Percentiles rank a stretch among this genome's conserved stretches.
Conservation (phyloP, 2,329 filamentous ascomycete genomes). For the Colletotrichum euphorbiae region DNA sequence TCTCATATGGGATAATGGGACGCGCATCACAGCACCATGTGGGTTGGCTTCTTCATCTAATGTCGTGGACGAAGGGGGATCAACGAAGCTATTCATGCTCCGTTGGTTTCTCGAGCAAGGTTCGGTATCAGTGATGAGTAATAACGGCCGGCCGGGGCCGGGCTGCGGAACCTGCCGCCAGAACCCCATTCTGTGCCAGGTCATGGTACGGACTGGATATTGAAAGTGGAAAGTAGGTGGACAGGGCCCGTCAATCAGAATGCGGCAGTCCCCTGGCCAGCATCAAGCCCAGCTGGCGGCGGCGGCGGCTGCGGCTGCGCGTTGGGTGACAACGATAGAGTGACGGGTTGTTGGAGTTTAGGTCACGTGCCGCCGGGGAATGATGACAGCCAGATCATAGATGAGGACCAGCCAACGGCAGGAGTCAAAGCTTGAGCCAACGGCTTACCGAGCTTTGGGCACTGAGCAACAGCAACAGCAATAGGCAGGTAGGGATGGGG, state of each 20-base stretch:
- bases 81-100: not conserved
- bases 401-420: not conserved
- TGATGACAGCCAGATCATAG: slow-evolving; percentile 10
- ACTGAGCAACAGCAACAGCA: too few relatives aligned
- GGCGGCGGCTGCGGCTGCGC: not conserved
- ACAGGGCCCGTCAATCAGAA: slow-evolving; percentile 30
- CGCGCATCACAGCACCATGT: not conserved
- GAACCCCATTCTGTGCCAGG: slow-evolving; percentile 14
- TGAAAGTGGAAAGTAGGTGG: slow-evolving; percentile 26
- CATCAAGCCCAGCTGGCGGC: slow-evolving; percentile 1
- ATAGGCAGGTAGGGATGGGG: not conserved
- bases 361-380: not conserved
- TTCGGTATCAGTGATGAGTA: not conserved
- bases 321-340: not conserved
- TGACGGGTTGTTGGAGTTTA: slow-evolving; percentile 14
- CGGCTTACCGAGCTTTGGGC: too few relatives aligned
- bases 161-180: not conserved
- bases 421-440: not conserved
- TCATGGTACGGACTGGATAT: slow-evolving; percentile 16
- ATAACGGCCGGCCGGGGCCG: not conserved
- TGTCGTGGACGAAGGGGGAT: slow-evolving; percentile 4
- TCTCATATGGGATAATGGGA: slow-evolving; percentile 12
- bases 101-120: not conserved
- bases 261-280: slow-evolving; percentile 15
- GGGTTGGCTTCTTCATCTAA: slow-evolving; percentile 17